phyloP scores from a whole-genome alignment of 192 early-diverging fungal species.

The Coemansia sp. region DNA sequence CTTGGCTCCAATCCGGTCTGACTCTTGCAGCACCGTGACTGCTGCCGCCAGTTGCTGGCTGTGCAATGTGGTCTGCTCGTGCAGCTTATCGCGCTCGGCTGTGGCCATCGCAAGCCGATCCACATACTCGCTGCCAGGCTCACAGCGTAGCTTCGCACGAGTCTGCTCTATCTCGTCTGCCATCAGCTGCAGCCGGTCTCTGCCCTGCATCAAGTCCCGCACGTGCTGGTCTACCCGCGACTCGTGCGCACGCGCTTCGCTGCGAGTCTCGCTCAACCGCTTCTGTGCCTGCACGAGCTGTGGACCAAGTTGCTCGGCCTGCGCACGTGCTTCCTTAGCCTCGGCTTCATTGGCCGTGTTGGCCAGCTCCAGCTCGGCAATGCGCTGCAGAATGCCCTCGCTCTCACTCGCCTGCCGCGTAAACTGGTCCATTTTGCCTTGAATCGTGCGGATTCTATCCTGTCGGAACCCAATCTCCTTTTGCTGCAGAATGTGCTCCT shows the following conservation, averaged over 20 bases:
- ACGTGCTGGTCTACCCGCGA: slow-evolving; percentile 27
- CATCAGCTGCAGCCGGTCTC: slow-evolving; percentile 40
- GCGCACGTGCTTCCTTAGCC: slow-evolving; percentile 11
- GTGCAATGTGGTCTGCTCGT: slow-evolving; percentile 37
- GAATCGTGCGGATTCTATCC: slow-evolving; percentile 30
- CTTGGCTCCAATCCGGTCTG: slow-evolving; percentile 44
- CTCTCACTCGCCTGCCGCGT: slow-evolving; percentile 36
- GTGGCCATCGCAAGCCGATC: slow-evolving; percentile 33
- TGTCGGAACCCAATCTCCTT: slow-evolving; percentile 55
- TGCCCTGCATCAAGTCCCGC: slow-evolving; percentile 28
- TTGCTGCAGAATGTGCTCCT: slow-evolving; percentile 58
- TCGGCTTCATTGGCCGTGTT: slow-evolving; percentile 11
- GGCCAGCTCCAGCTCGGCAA: slow-evolving; percentile 19
- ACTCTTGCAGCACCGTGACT: slow-evolving; percentile 51
- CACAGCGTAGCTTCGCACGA: slow-evolving; percentile 24
- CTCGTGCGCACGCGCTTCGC: slow-evolving; percentile 24
- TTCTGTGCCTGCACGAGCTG: slow-evolving; percentile 24
- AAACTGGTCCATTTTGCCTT: slow-evolving; percentile 27
- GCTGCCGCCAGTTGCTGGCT: slow-evolving; percentile 42
- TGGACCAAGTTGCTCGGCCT: slow-evolving; percentile 25
- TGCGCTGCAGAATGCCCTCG: slow-evolving; percentile 23
- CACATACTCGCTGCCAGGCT: slow-evolving; percentile 21
- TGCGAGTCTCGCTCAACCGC: slow-evolving; percentile 35
- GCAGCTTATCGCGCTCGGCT: slow-evolving; percentile 37
- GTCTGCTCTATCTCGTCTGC: slow-evolving; percentile 31